A percentile compares a stretch with the other conserved stretches of the same genome.
These are phyloP conservation scores for Neonectria ditissima DNA, from an alignment of 2,329 filamentous ascomycete species.

Conservation along the genomic window DNA sequence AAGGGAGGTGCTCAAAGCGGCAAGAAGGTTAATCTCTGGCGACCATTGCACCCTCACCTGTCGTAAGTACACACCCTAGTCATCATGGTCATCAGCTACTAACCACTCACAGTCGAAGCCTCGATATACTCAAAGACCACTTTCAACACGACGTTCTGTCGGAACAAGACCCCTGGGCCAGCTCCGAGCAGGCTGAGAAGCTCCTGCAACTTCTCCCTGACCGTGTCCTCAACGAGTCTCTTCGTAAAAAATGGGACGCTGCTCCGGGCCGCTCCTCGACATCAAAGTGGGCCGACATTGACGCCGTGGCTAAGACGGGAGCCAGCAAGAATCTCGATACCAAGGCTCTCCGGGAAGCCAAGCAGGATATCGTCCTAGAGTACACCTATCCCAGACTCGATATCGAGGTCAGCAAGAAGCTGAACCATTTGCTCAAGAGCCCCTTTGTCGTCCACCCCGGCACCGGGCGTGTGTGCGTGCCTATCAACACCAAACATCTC, in stretches of 20 bases:
- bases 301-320: constrained; percentile 82
- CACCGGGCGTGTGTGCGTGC: constrained; percentile 94
- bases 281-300: constrained; percentile 95
- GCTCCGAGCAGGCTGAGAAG: constrained; percentile 76
- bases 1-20: constrained; percentile 86
- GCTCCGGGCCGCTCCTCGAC: constrained; percentile 80
- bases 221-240: constrained; percentile 77
- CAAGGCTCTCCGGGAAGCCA: constrained; percentile 83
- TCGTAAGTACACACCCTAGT: constrained; percentile 61
- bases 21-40: constrained; percentile 85
- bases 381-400: constrained; percentile 98
- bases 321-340: constrained; percentile 78
- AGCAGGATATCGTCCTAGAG: constrained; percentile 95
- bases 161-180: constrained; percentile 87
- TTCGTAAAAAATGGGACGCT: constrained; percentile 92
- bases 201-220: constrained; percentile 90
- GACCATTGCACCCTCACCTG: constrained; percentile 91
- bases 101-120: constrained; percentile 71
- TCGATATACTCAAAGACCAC: constrained; percentile 84
- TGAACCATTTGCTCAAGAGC: constrained; percentile 97
- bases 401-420: constrained; percentile 96
- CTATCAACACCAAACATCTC: constrained; percentile 80
- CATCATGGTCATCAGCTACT: constrained; percentile 23
- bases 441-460: constrained; percentile 97
- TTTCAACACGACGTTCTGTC: constrained; percentile 86